phyloP scores from a whole-genome alignment of 164 flowering plant species.

The Sextonia rubra region DNA sequence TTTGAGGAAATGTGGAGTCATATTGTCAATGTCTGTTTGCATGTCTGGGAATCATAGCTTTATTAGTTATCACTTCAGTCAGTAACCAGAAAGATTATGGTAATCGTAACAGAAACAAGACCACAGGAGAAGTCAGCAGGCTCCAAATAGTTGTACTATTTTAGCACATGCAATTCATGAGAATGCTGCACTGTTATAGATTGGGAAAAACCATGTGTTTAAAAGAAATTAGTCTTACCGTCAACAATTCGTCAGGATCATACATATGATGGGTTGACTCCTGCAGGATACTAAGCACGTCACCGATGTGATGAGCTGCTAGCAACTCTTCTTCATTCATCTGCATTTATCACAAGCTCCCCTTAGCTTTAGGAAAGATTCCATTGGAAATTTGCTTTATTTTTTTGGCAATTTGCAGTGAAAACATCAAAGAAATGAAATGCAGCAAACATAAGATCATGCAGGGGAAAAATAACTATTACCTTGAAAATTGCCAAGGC shows the following conservation, averaged over 20 bases:
- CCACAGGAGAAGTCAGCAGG: too few species aligned
- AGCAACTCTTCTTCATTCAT: conserved; percentile 92
- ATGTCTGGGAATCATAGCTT: too few species aligned
- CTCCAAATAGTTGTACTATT: too few species aligned
- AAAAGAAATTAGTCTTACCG: conserved; percentile 39
- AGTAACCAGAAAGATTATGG: too few species aligned
- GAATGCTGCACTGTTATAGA: neutral
- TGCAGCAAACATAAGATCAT: neutral
- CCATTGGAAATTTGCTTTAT: too few species aligned
- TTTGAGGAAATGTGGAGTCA: neutral
- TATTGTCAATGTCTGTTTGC: neutral
- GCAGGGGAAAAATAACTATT: neutral
- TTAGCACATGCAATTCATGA: neutral
- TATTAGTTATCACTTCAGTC: too few species aligned
- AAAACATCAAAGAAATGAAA: conserved; percentile 1
- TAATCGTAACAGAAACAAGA: too few species aligned
- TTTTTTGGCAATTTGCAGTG: neutral
- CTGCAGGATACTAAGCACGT: conserved; percentile 73
- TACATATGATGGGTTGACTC: conserved; percentile 80
- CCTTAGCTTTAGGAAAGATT: too few species aligned
- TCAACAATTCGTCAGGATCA: conserved; percentile 89
- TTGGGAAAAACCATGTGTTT: neutral
- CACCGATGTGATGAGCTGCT: conserved; percentile 71
- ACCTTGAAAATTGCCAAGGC: conserved; percentile 96
- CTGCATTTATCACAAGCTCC: conserved; percentile 35